These are phyloP conservation scores for Metschnikowia cerradonensis DNA, from an alignment of 805 yeast species.

Conservation along the genomic window DNA sequence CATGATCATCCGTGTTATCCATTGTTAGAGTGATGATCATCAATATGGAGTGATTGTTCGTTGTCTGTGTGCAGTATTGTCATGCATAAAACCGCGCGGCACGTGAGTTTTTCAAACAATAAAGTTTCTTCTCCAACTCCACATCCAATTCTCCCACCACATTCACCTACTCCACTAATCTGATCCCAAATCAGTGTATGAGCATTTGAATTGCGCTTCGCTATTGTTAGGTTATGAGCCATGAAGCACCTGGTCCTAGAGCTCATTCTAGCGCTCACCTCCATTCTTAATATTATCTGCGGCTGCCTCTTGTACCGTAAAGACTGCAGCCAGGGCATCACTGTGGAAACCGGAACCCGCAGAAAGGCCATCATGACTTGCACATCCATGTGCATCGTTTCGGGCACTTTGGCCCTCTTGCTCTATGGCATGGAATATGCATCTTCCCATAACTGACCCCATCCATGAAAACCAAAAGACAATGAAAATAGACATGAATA, in stretches of 20 bases:
- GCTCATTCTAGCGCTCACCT: slow-evolving; percentile 8
- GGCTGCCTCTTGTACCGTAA: slow-evolving; percentile 10
- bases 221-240: not conserved
- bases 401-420: slow-evolving; percentile 7
- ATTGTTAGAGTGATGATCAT: too few relatives aligned
- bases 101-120: slow-evolving; percentile 2
- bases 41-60: too few relatives aligned
- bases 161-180: not conserved
- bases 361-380: slow-evolving; percentile 13
- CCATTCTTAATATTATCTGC: slow-evolving; percentile 9
- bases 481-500: too few relatives aligned
- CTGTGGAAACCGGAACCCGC: slow-evolving; percentile 10
- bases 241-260: slow-evolving; percentile 3
- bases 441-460: too few relatives aligned
- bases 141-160: not conserved
- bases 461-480: too few relatives aligned
- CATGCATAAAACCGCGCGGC: not conserved
- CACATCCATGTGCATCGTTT: slow-evolving; percentile 8
- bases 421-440: not conserved
- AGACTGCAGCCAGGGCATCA: slow-evolving; percentile 10
- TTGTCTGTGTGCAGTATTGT: too few relatives aligned
- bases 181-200: not conserved
- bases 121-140: not conserved
- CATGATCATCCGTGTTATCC: too few relatives aligned
- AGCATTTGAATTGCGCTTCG: too few relatives aligned